Evolutionary conservation across 352 stramenopile genomes (phyloP).

Genomic region (Aphanomyces cochlioides): DNA sequence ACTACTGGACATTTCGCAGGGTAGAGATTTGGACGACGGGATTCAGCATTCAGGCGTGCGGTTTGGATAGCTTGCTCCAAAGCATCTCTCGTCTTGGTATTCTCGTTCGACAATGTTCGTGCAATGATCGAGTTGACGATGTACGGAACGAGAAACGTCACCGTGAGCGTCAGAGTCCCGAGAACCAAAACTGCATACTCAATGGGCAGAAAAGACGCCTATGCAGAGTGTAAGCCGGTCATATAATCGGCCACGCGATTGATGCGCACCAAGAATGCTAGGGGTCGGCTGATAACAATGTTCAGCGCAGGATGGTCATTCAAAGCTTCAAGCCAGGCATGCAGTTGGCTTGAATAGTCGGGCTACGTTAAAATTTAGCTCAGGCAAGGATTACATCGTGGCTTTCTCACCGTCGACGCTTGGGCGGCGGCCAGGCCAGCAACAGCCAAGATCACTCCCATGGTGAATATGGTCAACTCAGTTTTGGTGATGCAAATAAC

Average conservation of each 20-base stretch:
- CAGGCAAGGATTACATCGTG: not conserved
- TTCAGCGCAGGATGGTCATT: slow-evolving; percentile 12
- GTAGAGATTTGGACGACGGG: slow-evolving; percentile 16
- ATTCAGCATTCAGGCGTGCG: slow-evolving; percentile 10
- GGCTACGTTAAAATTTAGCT: not conserved
- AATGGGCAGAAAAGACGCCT: slow-evolving; percentile 3
- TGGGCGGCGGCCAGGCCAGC: not conserved
- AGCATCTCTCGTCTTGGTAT: not conserved
- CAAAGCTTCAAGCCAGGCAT: not conserved
- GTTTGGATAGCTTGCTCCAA: slow-evolving; percentile 16
- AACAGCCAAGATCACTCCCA: not conserved
- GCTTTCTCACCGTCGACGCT: too few species aligned
- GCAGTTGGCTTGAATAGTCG: not conserved
- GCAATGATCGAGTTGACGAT: not conserved
- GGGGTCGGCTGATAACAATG: not conserved
- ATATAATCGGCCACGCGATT: too few species aligned
- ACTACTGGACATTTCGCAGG: slow-evolving; percentile 18
- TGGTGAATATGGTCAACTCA: too few species aligned
- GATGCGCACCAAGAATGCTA: slow-evolving; percentile 13
- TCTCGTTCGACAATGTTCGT: not conserved
- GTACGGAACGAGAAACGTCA: slow-evolving; percentile 7
- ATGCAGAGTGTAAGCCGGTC: not conserved
- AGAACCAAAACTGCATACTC: slow-evolving; percentile 13
- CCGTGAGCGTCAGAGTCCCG: slow-evolving; percentile 1
- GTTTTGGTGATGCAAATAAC: too few species aligned